phyloP scores from a whole-genome alignment of 2,329 filamentous ascomycete genomes.

The Alternaria sp. region DNA sequence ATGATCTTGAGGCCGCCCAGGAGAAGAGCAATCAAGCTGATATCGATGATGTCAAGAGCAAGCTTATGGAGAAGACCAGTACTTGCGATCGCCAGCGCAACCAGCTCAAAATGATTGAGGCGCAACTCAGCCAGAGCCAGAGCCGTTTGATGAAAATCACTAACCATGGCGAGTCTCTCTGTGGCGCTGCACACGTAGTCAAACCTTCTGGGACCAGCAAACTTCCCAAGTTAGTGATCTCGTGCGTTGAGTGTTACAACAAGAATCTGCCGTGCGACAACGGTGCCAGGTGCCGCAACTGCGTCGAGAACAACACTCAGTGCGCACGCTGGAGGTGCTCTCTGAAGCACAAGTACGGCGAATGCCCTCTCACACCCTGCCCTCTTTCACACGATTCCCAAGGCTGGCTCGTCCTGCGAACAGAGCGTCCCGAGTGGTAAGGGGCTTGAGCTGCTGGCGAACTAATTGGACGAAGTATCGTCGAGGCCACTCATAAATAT shows the following conservation, averaged over 20 bases:
- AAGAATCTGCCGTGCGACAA: slow-evolving; percentile 38
- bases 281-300: slow-evolving; percentile 32
- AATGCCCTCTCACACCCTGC: slow-evolving; percentile 36
- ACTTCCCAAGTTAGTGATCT: slow-evolving; percentile 20
- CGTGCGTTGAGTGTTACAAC: slow-evolving; percentile 43
- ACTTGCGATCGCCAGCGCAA: slow-evolving; percentile 30
- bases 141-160: slow-evolving; percentile 20
- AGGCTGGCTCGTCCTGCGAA: slow-evolving; percentile 25
- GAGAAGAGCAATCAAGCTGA: slow-evolving; percentile 12
- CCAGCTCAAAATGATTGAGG: slow-evolving; percentile 21
- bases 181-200: slow-evolving; percentile 40
- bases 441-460: background rate
- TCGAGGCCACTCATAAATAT: background rate
- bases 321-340: slow-evolving; percentile 45
- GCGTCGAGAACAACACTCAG: slow-evolving; percentile 23
- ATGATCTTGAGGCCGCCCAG: slow-evolving; percentile 18
- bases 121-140: slow-evolving; percentile 12
- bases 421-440: slow-evolving; percentile 31
- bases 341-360: slow-evolving; percentile 31
- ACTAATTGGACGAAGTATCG: background rate
- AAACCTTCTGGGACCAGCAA: slow-evolving; percentile 26
- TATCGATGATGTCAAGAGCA: slow-evolving; percentile 16
- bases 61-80: slow-evolving; percentile 32
- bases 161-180: slow-evolving; percentile 25
- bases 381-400: slow-evolving; percentile 31